Base-by-base conservation (phyloP, 192 early-diverging fungal genomes). In the Entophlyctis luteolus region DNA sequence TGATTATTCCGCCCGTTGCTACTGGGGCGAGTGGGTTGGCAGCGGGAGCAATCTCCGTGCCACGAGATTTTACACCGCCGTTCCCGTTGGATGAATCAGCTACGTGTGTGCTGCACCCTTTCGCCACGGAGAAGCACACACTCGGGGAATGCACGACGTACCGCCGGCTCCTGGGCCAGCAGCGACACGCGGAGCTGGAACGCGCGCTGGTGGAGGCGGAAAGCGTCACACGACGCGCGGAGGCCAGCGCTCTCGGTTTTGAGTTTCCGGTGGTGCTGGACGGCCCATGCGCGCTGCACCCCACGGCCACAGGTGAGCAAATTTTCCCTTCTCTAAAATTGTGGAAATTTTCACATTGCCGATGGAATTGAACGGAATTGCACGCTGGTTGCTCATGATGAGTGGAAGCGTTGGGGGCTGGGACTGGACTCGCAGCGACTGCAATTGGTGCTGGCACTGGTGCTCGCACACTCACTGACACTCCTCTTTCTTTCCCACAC, bases 261-360 rank as follows among this genome's bases (percentile, higher is more conserved):
- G 12, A 18, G 10, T 60, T 60, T 31, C 59, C 59, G 4, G 59
- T 60, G 10, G 25, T 46, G n/a, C 39, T 49, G 10, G 28, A 20
- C 8, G 47, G 47, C 18, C 60, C 60, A n/a, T 63, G 60, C 27
- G 60, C 47, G 6, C 47, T 63, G 4, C 60, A 63, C 47, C 60
- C 60, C 10, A 14, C 60, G 6, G 60, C 60, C 6, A 49, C 47
- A 1, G 47, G 46, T 34, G n/a, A n/a, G n/a, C n/a, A n/a, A n/a
- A n/a, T n/a, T n/a, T n/a, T n/a, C n/a, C n/a, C n/a, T n/a, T n/a
- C n/a, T n/a, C n/a, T n/a, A n/a, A n/a, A n/a, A n/a, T n/a, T n/a
- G n/a, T n/a, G n/a, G n/a, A n/a, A n/a, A n/a, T n/a, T n/a, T n/a
- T n/a, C n/a, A n/a, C n/a, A n/a, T n/a, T n/a, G n/a, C n/a, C n/a